These are phyloP conservation scores for Scheffersomyces cryptocercus DNA, from an alignment of 1,139 yeast genomes.

Conservation along the genomic window DNA sequence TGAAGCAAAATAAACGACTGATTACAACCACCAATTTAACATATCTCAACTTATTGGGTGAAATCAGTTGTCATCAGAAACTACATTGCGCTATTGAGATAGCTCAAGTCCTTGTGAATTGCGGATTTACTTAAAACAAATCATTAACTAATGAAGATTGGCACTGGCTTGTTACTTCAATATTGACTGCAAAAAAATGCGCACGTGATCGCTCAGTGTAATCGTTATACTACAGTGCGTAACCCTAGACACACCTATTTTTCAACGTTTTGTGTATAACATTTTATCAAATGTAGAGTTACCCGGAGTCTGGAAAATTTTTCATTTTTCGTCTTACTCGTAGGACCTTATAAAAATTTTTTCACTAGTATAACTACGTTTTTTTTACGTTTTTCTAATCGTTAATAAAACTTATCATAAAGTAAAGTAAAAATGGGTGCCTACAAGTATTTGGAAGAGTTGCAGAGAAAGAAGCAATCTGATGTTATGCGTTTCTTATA, in stretches of 20 bases:
- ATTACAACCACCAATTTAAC: too few relatives aligned
- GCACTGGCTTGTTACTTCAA: too few relatives aligned
- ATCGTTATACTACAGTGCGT: neutral
- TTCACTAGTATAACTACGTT: conserved; percentile 1
- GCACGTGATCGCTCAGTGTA: neutral
- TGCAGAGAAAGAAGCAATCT: conserved; percentile 99
- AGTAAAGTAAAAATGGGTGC: conserved; percentile 78
- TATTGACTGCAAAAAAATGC: too few relatives aligned
- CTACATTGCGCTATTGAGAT: too few relatives aligned
- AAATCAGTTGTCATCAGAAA: too few relatives aligned
- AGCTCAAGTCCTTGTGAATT: too few relatives aligned
- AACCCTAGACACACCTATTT: neutral
- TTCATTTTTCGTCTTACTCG: neutral
- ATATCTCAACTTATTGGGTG: too few relatives aligned
- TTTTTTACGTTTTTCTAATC: conserved; percentile 7
- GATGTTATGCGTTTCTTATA: conserved; percentile 98
- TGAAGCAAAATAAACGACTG: too few relatives aligned
- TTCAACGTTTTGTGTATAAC: neutral
- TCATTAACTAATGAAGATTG: too few relatives aligned
- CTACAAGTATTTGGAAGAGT: conserved; percentile 99
- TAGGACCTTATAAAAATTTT: conserved; percentile 13
- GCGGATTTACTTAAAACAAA: too few relatives aligned
- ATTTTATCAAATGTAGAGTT: neutral
- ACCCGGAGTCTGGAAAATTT: conserved; percentile 1
- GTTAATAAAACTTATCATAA: conserved; percentile 14